A percentile compares a stretch with the other conserved stretches of the same genome.
phyloP scores from a whole-genome alignment of 108 stramenopile species.

The Nitzschia sp. region DNA sequence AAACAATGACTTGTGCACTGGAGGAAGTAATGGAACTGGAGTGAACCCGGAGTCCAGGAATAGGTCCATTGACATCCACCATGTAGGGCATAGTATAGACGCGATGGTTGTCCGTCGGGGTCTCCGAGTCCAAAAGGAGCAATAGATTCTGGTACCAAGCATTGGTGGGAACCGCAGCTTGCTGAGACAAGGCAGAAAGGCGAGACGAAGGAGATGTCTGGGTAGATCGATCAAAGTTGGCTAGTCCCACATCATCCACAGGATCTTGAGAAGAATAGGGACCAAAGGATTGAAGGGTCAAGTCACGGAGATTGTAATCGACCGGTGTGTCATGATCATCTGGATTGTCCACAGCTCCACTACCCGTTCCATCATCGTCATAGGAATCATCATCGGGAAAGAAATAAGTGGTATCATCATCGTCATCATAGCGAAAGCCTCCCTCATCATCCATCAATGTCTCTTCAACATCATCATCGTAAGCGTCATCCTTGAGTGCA shows the following conservation, averaged over 20 bases:
- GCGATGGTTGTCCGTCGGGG: conserved; percentile 46
- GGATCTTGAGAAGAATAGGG: conserved; percentile 22
- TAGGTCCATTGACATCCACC: conserved; percentile 54
- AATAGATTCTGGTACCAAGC: conserved; percentile 74
- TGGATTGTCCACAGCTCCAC: no score
- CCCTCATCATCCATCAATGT: no score
- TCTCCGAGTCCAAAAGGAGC: conserved; percentile 37
- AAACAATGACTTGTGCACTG: conserved; percentile 44
- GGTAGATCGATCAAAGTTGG: neutral
- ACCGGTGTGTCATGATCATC: neutral
- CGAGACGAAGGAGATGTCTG: conserved; percentile 24
- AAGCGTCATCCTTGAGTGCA: no score
- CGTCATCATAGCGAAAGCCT: no score
- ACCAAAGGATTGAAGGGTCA: neutral
- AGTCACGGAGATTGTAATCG: neutral
- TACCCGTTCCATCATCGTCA: no score
- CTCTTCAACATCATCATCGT: no score
- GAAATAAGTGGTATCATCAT: no score
- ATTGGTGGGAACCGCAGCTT: conserved; percentile 59
- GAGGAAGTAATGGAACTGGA: conserved; percentile 40
- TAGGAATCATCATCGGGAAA: no score
- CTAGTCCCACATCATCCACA: conserved; percentile 19
- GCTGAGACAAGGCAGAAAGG: conserved; percentile 11
- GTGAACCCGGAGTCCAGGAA: conserved; percentile 67
- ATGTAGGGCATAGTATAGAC: conserved; percentile 75